Percentiles rank a stretch among this genome's conserved stretches.
phyloP scores from a whole-genome alignment of 305 asterid genomes.

The Fraxinus sp. region DNA sequence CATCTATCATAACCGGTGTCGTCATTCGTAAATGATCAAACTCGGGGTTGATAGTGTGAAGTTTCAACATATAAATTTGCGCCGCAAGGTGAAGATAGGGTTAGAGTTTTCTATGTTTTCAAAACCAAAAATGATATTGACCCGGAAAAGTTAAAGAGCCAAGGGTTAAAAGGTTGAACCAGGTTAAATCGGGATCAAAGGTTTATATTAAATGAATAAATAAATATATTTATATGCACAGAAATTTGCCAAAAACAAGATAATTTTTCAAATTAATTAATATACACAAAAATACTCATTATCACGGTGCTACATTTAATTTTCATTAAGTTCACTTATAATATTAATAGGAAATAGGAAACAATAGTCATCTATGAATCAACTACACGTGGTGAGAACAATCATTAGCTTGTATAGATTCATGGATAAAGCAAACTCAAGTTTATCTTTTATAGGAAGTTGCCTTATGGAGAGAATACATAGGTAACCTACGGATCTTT shows the following conservation, averaged over 20 bases:
- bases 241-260: background rate
- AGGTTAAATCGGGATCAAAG: background rate
- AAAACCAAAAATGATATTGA: background rate
- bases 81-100: background rate
- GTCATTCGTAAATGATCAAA: background rate
- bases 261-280: background rate
- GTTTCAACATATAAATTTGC: background rate
- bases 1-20: background rate
- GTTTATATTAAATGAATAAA: background rate
- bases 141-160: background rate
- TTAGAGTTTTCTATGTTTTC: background rate
- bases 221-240: background rate
- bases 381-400: background rate
- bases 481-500: background rate
- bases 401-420: background rate
- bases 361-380: conserved; percentile 9
- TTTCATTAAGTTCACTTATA: background rate
- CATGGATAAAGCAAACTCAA: background rate
- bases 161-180: too few relatives aligned
- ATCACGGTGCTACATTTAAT: background rate
- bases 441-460: background rate
- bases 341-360: background rate
- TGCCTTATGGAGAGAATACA: background rate
- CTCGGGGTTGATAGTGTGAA: background rate
- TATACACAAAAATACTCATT: background rate